phyloP scores from a whole-genome alignment of 2,329 filamentous ascomycete genomes.

The Colletotrichum acutatum region DNA sequence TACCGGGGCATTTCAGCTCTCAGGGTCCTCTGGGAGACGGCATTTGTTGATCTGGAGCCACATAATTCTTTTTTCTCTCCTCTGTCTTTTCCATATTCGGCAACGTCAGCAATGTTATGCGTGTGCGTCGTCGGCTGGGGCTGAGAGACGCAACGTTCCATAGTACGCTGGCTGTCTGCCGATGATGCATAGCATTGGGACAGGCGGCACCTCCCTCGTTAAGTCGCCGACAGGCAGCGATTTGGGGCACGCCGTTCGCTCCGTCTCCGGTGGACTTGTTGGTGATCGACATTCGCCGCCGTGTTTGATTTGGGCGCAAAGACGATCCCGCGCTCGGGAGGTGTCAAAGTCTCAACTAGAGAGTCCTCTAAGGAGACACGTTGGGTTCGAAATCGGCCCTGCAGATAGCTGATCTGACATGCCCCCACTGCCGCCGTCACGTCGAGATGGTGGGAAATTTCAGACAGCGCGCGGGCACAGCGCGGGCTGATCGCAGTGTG shows the following conservation, averaged over 20 bases:
- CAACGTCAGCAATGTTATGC: slow-evolving; percentile 6
- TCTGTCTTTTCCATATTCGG: not conserved
- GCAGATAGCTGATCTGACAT: slow-evolving; percentile 31
- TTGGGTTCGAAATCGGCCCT: slow-evolving; percentile 25
- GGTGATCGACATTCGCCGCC: slow-evolving; percentile 8
- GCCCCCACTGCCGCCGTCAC: slow-evolving; percentile 17
- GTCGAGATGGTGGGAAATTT: slow-evolving; percentile 16
- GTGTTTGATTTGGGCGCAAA: slow-evolving; percentile 4
- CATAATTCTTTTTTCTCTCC: not conserved
- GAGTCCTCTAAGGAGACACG: not conserved
- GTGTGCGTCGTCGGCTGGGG: slow-evolving; percentile 5
- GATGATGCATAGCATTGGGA: not conserved
- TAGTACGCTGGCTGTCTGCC: not conserved
- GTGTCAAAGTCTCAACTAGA: slow-evolving; percentile 13
- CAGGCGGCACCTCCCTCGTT: not conserved
- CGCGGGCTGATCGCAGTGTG: slow-evolving; percentile 13
- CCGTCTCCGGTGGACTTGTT: slow-evolving; percentile 3
- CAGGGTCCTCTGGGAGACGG: slow-evolving; percentile 22
- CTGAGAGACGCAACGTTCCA: slow-evolving; percentile 35
- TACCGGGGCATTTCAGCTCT: slow-evolving; percentile 10
- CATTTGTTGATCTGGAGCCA: slow-evolving; percentile 4
- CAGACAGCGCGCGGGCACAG: not conserved
- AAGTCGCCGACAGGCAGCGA: not conserved
- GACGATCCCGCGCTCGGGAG: not conserved
- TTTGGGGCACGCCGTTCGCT: not conserved